Base-by-base conservation (phyloP, 768 basidiomycete species). In the Stropharia rugosoannulata region DNA sequence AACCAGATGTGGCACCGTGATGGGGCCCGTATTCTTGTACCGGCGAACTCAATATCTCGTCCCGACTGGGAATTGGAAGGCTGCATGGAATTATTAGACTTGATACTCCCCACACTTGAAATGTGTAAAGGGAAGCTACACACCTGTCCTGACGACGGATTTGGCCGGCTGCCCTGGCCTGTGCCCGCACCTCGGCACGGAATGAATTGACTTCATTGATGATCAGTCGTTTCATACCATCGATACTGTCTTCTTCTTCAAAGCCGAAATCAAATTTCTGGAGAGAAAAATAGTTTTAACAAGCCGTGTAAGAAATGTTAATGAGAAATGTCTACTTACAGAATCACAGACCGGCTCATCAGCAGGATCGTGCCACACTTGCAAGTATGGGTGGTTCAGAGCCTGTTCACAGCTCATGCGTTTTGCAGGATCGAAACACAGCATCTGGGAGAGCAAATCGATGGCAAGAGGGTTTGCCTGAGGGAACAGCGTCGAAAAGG, bases 331-430 rank as follows among this genome's bases (percentile, higher is more conserved):
- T 16, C 27, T 18, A 72, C 79, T 64, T 62, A 93, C 94, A 47
- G 81, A 70, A 37, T 91, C 85, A 70, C 94, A 97, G 37, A 82
- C 63, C 0, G 95, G 95, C 70, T 97, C 95, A 68, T 98, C 95
- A 9, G 90, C 85, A 16, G 95, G 95, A 70, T 98, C 97, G 67
- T 98, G 95, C 97, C 97, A 99, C 10, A 98, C 97, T 57, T 90
- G 84, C 58, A 93, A 75, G 74, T 98, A 99, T 1, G 95, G 94
- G 68, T 99, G 97, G 51, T 89, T 88, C 49, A 99, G 77, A 1
- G 97, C 97, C 67, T 98, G 87, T 65, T 97, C 93, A 70, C 96
- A 98, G 56, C 91, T 93, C 70, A 98, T 95, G 52, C 96, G 87
- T 74, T 93, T 93, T 15, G 93, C 89, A 38, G 97, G 97, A 68